Conservation (phyloP, 1,284 basidiomycete species). For the Abortiporus biennis region DNA sequence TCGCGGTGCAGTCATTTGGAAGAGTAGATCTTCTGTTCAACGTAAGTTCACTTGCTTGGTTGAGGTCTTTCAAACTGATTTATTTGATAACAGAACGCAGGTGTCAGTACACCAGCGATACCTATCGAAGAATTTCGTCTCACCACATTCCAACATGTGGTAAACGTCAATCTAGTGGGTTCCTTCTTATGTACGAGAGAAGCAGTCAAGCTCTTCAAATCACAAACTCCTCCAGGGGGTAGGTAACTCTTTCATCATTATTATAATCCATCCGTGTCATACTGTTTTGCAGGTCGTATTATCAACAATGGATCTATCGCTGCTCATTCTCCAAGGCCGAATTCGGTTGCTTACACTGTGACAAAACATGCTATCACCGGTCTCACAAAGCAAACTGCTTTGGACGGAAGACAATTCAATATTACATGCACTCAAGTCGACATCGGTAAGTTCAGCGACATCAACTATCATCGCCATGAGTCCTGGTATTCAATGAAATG, state of each 20-base stretch:
- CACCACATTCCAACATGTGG: slow-evolving; percentile 52
- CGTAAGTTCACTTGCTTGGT: slow-evolving; percentile 31
- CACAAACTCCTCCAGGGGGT: slow-evolving; percentile 68
- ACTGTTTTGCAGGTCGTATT: slow-evolving; percentile 48
- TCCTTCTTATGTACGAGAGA: slow-evolving; percentile 76
- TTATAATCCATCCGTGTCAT: too few relatives aligned
- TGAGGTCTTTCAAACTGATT: slow-evolving; percentile 2
- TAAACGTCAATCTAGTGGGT: slow-evolving; percentile 68
- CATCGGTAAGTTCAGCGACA: slow-evolving; percentile 45
- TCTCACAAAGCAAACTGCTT: slow-evolving; percentile 66
- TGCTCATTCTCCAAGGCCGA: slow-evolving; percentile 67
- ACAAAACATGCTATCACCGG: slow-evolving; percentile 79
- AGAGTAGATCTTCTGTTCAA: slow-evolving; percentile 79
- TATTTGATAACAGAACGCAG: slow-evolving; percentile 49
- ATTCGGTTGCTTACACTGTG: slow-evolving; percentile 62
- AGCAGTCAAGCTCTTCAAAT: slow-evolving; percentile 70
- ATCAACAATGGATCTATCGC: slow-evolving; percentile 84
- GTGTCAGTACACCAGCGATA: slow-evolving; percentile 41
- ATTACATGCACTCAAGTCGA: slow-evolving; percentile 80
- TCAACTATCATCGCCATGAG: slow-evolving; percentile 7
- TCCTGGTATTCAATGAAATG: neutral
- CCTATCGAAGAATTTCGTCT: slow-evolving; percentile 64
- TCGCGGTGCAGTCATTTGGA: slow-evolving; percentile 52
- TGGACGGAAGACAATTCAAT: slow-evolving; percentile 69
- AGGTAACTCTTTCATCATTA: slow-evolving; percentile 10